Percentiles rank a stretch among this genome's conserved stretches.
phyloP scores from a whole-genome alignment of 495 filamentous ascomycete species.

The Tuber calosporum region DNA sequence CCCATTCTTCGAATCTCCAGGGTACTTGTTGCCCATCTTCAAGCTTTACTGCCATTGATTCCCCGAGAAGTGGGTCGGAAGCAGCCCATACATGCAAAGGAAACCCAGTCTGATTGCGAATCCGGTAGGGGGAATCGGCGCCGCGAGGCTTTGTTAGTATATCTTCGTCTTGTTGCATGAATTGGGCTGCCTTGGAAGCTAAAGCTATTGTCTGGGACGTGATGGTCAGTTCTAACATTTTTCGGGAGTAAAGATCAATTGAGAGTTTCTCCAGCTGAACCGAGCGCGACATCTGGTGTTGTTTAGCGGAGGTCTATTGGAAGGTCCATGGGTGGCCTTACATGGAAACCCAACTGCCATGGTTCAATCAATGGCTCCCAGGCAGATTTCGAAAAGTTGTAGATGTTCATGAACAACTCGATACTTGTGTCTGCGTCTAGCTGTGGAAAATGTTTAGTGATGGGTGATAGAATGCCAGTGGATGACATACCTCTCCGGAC shows the following conservation, averaged over 20 bases:
- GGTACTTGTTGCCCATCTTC: slow-evolving; percentile 83
- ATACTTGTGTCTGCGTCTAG: slow-evolving; percentile 81
- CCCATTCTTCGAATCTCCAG: slow-evolving; percentile 94
- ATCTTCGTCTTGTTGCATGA: slow-evolving; percentile 82
- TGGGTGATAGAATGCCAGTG: not conserved
- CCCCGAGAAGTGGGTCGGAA: slow-evolving; percentile 55
- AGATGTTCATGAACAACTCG: slow-evolving; percentile 90
- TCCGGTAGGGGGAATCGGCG: slow-evolving; percentile 82
- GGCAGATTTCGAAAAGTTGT: slow-evolving; percentile 96
- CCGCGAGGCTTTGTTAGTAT: slow-evolving; percentile 89
- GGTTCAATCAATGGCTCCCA: slow-evolving; percentile 97
- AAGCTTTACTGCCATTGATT: slow-evolving; percentile 66
- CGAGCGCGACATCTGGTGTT: slow-evolving; percentile 62
- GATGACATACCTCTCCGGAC: slow-evolving; percentile 55
- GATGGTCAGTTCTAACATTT: slow-evolving; percentile 80
- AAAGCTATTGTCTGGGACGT: slow-evolving; percentile 92
- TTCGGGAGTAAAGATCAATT: slow-evolving; percentile 78
- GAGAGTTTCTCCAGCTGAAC: slow-evolving; percentile 66
- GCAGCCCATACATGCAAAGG: slow-evolving; percentile 76
- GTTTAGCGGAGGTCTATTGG: slow-evolving; percentile 4
- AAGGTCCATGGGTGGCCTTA: slow-evolving; percentile 3
- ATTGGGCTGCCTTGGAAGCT: slow-evolving; percentile 83
- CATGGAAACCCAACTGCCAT: slow-evolving; percentile 79
- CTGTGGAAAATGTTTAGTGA: slow-evolving; percentile 23
- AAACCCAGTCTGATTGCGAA: slow-evolving; percentile 93